Base-by-base conservation (phyloP, 257 asterid species). In the Craterostigma plantagineum region DNA sequence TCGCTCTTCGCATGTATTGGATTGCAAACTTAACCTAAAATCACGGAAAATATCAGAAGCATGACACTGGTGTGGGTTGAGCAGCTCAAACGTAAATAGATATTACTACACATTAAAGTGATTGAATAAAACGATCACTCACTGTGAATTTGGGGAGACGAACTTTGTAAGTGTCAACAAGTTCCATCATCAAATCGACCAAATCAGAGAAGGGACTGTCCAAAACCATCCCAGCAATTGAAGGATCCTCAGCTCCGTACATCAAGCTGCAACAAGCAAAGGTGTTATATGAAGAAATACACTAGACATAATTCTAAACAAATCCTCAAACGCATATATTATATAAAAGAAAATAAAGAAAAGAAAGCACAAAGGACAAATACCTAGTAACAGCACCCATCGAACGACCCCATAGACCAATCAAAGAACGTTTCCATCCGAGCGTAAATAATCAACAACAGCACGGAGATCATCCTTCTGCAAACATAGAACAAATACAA, bases 311-410 rank as follows among this genome's bases (percentile, higher is more conserved):
- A n/a, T n/a, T n/a, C n/a, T n/a, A n/a, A n/a, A n/a, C n/a, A n/a
- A n/a, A n/a, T n/a, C n/a, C n/a, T n/a, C n/a, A n/a, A n/a, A n/a
- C n/a, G n/a, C n/a, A n/a, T n/a, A n/a, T n/a, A n/a, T n/a, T n/a
- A n/a, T n/a, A n/a, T n/a, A n/a, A n/a, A n/a, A n/a, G n/a, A n/a
- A n/a, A n/a, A n/a, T n/a, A 39, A 10, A 13, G 14, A 14, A 38
- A 52, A 33, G 57, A 54, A 49, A 34, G 18, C 46, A 62, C 34
- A 46, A 54, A 13, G 46, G 16, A 4, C 18, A 53, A 57, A 42
- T 46, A 76, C 96, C 96, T 66, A 52, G 96, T 81, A 51, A 85
- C 96, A 52, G 96, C 78, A 51, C 96, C 96, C 96, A 85, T 85
- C 17, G 96, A 85, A 46, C 96, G 96, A 56, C 96, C 96, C 96